Evolutionary conservation across 257 asterid genomes (phyloP).

Genomic region (Solanum paucissectum): DNA sequence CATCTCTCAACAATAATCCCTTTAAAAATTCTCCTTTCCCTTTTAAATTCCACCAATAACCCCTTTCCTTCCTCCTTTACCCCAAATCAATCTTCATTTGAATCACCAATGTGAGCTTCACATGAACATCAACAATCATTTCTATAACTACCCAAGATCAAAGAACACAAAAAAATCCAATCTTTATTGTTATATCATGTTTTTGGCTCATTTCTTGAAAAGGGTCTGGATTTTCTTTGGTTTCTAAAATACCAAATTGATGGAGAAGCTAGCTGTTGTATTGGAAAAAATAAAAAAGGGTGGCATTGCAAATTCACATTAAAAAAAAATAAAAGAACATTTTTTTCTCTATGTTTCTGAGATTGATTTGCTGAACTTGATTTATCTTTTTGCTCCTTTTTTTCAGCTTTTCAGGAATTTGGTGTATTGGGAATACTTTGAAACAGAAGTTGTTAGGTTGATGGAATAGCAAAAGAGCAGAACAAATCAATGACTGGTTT

Average conservation of each 20-base stretch:
- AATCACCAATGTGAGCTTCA: conserved; percentile 13
- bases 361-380: conserved; percentile 13
- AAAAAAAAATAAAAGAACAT: not conserved
- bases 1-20: conserved; percentile 34
- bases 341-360: not conserved
- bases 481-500: conserved; percentile 8
- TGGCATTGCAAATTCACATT: not conserved
- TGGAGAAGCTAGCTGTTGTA: not conserved
- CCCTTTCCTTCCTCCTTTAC: not conserved
- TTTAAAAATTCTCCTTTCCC: not conserved
- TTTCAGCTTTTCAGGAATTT: conserved; percentile 1
- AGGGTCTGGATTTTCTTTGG: not conserved
- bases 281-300: not conserved
- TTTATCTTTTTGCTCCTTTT: not conserved
- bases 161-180: not conserved
- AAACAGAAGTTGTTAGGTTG: conserved; percentile 22
- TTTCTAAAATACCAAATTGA: not conserved
- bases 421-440: conserved; percentile 2
- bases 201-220: not conserved
- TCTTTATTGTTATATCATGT: not conserved
- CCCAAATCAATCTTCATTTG: conserved; percentile 36
- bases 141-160: not conserved
- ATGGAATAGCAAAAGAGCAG: conserved; percentile 12
- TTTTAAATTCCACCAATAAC: not conserved
- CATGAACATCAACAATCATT: conserved; percentile 6